Evolutionary conservation across 768 basidiomycete species (phyloP).

Genomic region (Pluteus cervinus): DNA sequence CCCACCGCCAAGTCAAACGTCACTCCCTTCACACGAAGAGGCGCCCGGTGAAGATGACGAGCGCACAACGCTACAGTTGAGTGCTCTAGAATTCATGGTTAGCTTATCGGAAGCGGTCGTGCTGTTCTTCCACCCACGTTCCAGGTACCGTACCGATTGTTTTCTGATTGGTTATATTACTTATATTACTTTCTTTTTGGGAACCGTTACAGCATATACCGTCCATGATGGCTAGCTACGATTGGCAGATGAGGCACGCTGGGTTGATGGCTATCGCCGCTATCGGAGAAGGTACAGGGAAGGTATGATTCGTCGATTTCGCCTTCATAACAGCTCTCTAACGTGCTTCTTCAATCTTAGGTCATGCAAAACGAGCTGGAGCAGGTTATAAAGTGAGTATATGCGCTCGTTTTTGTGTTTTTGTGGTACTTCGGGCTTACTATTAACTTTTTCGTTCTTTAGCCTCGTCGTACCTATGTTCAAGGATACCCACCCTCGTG

Average conservation of each 20-base stretch:
- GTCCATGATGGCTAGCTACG: constrained; percentile 72
- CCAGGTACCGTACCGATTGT: constrained; percentile 28
- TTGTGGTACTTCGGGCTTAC: background rate
- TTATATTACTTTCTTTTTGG: background rate
- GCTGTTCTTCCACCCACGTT: constrained; percentile 76
- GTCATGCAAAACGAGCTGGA: constrained; percentile 79
- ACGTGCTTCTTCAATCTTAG: constrained; percentile 20
- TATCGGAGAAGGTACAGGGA: constrained; percentile 79
- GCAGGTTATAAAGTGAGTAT: constrained; percentile 71
- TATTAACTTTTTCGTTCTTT: constrained; percentile 3
- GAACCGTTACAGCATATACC: constrained; percentile 52
- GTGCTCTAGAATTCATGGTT: constrained; percentile 80
- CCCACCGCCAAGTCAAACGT: constrained; percentile 22
- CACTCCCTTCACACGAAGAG: constrained; percentile 27
- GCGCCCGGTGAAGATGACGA: constrained; percentile 55
- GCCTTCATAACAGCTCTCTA: background rate
- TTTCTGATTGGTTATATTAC: background rate
- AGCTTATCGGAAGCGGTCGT: constrained; percentile 76
- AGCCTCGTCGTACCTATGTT: constrained; percentile 79
- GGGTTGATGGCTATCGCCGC: constrained; percentile 84
- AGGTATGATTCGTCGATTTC: constrained; percentile 28
- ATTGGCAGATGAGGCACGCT: constrained; percentile 83
- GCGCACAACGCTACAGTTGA: constrained; percentile 60
- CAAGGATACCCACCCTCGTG: constrained; percentile 70
- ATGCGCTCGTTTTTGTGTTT: constrained; percentile 4